Percentiles rank a stretch among this genome's conserved stretches.
Evolutionary conservation across 371 early-diverging fungal genomes (phyloP).

Genomic region (Zancudomyces culisetae): DNA sequence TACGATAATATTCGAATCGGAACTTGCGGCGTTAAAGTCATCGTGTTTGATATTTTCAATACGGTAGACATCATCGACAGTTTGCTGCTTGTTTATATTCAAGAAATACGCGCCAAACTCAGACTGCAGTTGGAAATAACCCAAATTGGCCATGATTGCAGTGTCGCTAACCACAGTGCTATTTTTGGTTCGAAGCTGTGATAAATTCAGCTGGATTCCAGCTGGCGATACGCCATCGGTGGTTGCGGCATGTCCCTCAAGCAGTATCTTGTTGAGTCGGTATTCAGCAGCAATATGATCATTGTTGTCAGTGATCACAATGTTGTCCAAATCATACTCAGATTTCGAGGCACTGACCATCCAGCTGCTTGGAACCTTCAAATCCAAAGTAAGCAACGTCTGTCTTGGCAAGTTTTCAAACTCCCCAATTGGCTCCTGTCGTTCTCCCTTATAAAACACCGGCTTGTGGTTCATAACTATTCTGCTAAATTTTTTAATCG

Average conservation of each 20-base stretch:
- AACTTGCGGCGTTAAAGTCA: neutral
- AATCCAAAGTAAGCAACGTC: constrained; percentile 63
- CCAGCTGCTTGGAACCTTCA: constrained; percentile 74
- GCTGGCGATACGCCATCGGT: constrained; percentile 48
- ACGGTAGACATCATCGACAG: constrained; percentile 41
- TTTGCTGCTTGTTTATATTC: constrained; percentile 49
- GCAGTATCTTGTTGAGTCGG: constrained; percentile 56
- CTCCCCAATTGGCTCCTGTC: constrained; percentile 30
- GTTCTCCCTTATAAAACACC: constrained; percentile 29
- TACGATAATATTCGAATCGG: neutral
- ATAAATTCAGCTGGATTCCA: constrained; percentile 72
- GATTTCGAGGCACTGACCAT: constrained; percentile 62
- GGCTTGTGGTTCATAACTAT: constrained; percentile 48
- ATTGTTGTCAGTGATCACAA: constrained; percentile 28
- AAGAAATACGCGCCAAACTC: constrained; percentile 75
- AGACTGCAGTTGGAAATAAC: constrained; percentile 85
- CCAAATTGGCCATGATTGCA: constrained; percentile 89
- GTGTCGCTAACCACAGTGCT: constrained; percentile 43
- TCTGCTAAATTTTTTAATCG: constrained; percentile 72
- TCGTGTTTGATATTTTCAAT: constrained; percentile 22
- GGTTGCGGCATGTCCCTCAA: constrained; percentile 77
- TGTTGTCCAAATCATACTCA: constrained; percentile 79
- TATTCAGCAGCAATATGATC: constrained; percentile 48
- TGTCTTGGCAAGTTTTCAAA: constrained; percentile 58
- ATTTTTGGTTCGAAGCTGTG: constrained; percentile 22